These are phyloP conservation scores for Phyllosticta capitalensis DNA, from an alignment of 2,329 filamentous ascomycete species.

Conservation along the genomic window DNA sequence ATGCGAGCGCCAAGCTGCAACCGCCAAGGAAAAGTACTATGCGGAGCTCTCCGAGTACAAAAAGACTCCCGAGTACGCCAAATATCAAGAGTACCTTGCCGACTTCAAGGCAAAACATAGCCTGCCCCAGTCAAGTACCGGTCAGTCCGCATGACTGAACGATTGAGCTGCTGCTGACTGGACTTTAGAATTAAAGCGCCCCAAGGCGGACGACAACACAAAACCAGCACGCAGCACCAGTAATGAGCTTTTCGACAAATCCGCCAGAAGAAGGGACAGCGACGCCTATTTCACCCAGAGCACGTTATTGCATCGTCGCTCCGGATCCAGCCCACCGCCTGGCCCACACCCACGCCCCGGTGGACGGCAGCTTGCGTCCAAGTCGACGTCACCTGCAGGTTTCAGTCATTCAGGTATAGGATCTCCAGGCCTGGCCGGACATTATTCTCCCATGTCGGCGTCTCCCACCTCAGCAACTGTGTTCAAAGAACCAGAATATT, in stretches of 20 bases:
- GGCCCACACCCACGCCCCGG: constrained; percentile 19
- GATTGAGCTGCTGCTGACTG: neutral
- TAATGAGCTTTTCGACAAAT: constrained; percentile 22
- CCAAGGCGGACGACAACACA: constrained; percentile 30
- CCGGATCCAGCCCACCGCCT: constrained; percentile 22
- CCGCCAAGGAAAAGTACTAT: constrained; percentile 68
- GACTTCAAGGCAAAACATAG: constrained; percentile 69
- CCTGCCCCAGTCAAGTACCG: constrained; percentile 19
- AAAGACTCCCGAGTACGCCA: constrained; percentile 59
- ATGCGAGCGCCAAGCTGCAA: constrained; percentile 62
- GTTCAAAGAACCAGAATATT: constrained; percentile 18
- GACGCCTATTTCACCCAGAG: constrained; percentile 18
- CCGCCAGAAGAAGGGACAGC: constrained; percentile 20
- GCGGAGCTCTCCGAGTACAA: constrained; percentile 66
- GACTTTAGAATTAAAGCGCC: constrained; percentile 33
- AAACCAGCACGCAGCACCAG: constrained; percentile 23
- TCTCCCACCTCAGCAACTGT: constrained; percentile 23
- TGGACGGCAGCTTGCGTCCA: constrained; percentile 20
- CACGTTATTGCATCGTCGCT: constrained; percentile 14
- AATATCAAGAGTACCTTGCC: constrained; percentile 61
- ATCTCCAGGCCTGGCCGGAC: constrained; percentile 24
- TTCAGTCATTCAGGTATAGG: constrained; percentile 23
- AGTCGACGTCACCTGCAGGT: constrained; percentile 25
- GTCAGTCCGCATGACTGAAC: neutral
- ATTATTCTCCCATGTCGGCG: constrained; percentile 25